Evolutionary conservation across 2,329 filamentous ascomycete genomes (phyloP).

Genomic region (Chaetomium sp.): DNA sequence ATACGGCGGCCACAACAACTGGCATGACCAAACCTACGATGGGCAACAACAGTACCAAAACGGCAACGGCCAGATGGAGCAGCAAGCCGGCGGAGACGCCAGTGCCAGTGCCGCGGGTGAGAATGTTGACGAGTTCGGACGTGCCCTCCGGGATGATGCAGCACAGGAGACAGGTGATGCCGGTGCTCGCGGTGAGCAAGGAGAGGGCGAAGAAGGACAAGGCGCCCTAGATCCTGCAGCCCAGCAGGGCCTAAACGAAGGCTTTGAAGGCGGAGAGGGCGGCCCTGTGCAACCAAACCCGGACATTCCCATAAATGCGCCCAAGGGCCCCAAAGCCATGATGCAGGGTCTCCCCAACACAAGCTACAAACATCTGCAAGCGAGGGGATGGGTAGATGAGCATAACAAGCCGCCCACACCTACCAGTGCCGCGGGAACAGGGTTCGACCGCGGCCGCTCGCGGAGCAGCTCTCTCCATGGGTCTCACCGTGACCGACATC

Average conservation of each 20-base stretch:
- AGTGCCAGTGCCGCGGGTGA: conserved; percentile 20
- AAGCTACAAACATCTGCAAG: conserved; percentile 60
- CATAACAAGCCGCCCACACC: conserved; percentile 30
- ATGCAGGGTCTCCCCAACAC: conserved; percentile 80
- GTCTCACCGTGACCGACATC: conserved; percentile 9
- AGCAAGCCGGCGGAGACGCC: conserved; percentile 19
- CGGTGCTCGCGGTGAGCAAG: too few relatives aligned
- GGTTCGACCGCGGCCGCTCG: conserved; percentile 33
- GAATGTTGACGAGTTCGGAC: conserved; percentile 29
- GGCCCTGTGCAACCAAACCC: conserved; percentile 20
- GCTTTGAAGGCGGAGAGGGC: conserved; percentile 6
- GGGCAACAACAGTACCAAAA: conserved; percentile 21
- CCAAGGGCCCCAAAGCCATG: conserved; percentile 92
- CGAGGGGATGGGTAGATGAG: conserved; percentile 38
- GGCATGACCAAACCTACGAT: conserved; percentile 25
- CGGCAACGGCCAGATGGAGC: conserved; percentile 16
- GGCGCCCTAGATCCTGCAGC: conserved; percentile 15
- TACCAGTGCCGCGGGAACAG: conserved; percentile 27
- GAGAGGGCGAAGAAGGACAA: conserved; percentile 8
- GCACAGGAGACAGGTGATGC: conserved; percentile 10
- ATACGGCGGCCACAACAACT: conserved; percentile 25
- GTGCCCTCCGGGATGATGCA: conserved; percentile 22
- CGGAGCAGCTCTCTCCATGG: conserved; percentile 41
- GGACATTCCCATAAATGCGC: conserved; percentile 61
- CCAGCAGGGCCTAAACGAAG: conserved; percentile 3